Percentiles rank a stretch among this genome's conserved stretches.
phyloP scores from a whole-genome alignment of 306 rosid species.

The Trifolium dubium region DNA sequence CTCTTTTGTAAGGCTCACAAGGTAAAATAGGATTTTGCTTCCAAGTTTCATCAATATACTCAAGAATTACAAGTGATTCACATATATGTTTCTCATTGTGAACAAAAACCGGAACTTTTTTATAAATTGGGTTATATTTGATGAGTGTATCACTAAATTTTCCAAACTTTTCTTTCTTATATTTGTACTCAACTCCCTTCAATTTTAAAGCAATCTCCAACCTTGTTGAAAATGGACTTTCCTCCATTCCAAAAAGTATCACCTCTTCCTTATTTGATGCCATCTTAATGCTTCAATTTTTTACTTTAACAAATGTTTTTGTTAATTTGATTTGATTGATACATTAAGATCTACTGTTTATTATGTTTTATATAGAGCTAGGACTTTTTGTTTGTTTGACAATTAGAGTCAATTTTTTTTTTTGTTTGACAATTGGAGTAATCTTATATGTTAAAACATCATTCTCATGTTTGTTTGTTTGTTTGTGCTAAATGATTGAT shows the following conservation, averaged over 20 bases:
- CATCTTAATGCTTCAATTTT: not conserved
- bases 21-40: constrained; percentile 51
- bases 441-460: too few relatives aligned
- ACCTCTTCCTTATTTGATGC: constrained; percentile 1
- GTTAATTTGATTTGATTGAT: not conserved
- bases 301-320: not conserved
- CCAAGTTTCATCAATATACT: constrained; percentile 65
- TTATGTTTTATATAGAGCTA: not conserved
- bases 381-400: not conserved
- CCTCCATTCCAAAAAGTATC: not conserved
- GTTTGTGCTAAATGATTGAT: too few relatives aligned
- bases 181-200: not conserved
- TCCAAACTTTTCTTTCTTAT: not conserved
- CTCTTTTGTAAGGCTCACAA: constrained; percentile 48
- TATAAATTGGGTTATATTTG: constrained; percentile 62
- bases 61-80: constrained; percentile 63
- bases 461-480: not conserved
- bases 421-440: too few relatives aligned
- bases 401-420: not conserved
- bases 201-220: not conserved
- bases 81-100: constrained; percentile 57
- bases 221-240: not conserved
- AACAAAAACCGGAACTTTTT: constrained; percentile 55
- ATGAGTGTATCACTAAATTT: not conserved
- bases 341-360: not conserved